phyloP scores from a whole-genome alignment of 805 yeast genomes.

The Saturnispora zaruensis region DNA sequence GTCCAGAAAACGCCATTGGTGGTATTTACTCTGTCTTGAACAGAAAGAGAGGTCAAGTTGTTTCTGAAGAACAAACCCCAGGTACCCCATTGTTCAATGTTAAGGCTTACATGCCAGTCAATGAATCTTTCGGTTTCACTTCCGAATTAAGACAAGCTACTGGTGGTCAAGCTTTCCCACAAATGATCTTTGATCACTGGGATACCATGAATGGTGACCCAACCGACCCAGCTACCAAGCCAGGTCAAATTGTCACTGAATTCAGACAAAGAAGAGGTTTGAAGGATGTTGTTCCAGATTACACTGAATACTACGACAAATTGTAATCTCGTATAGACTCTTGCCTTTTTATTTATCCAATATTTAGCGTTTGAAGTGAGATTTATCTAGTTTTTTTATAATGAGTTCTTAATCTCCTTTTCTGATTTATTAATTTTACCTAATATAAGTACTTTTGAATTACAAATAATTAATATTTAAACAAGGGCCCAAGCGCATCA shows the following conservation, averaged over 20 bases:
- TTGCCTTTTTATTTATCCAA: constrained; percentile 6
- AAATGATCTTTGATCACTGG: constrained; percentile 99
- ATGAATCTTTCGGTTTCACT: constrained; percentile 99
- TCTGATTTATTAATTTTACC: constrained; percentile 3
- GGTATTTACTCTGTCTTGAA: constrained; percentile 99
- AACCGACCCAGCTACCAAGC: constrained; percentile 69
- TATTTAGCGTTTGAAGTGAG: constrained; percentile 14
- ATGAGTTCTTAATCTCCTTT: constrained; percentile 4
- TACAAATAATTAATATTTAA: too few relatives aligned
- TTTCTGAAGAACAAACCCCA: constrained; percentile 99
- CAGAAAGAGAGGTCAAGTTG: constrained; percentile 99
- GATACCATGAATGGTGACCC: constrained; percentile 85
- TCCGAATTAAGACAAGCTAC: constrained; percentile 99
- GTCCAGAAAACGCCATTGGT: constrained; percentile 99
- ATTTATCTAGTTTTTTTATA: constrained; percentile 7
- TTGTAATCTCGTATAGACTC: constrained; percentile 39
- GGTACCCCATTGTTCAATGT: constrained; percentile 99
- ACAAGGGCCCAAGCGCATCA: too few relatives aligned
- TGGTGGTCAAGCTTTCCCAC: constrained; percentile 99
- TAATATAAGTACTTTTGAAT: not conserved
- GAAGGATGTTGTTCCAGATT: constrained; percentile 97
- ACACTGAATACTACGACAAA: constrained; percentile 97
- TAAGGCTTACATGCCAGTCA: constrained; percentile 99
- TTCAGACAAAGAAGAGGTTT: constrained; percentile 93
- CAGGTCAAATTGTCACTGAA: constrained; percentile 49